Percentiles rank a stretch among this genome's conserved stretches.
Evolutionary conservation across 768 basidiomycete genomes (phyloP).

Genomic region (Baorangia bicolor): DNA sequence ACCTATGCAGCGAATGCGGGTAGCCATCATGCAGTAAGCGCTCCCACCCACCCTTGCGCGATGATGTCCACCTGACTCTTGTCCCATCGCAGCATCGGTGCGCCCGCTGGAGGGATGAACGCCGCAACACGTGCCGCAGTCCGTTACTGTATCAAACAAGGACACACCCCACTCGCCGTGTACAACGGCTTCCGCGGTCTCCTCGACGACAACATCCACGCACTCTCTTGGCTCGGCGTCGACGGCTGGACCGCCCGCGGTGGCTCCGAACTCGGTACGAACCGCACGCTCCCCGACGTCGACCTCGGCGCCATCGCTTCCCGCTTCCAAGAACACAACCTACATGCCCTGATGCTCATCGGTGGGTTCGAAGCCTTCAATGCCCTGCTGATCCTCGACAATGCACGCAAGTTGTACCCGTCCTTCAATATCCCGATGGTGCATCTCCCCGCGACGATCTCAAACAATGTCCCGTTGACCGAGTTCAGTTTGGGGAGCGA

Average conservation of each 20-base stretch:
- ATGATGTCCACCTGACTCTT: background rate
- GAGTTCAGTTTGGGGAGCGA: conserved; percentile 95
- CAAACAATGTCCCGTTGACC: conserved; percentile 97
- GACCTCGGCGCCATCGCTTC: conserved; percentile 89
- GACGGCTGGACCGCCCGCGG: conserved; percentile 96
- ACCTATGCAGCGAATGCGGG: conserved; percentile 59
- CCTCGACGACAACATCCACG: conserved; percentile 81
- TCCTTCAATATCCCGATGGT: conserved; percentile 95
- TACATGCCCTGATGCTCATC: conserved; percentile 83
- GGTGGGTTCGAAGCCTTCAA: conserved; percentile 97
- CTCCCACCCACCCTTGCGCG: background rate
- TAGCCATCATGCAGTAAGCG: conserved; percentile 82
- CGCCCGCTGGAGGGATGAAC: conserved; percentile 98
- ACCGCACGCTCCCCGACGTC: conserved; percentile 80
- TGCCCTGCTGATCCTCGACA: conserved; percentile 73
- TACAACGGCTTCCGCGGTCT: conserved; percentile 97
- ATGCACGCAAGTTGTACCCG: conserved; percentile 80
- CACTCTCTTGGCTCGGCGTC: conserved; percentile 93
- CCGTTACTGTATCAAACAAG: conserved; percentile 88
- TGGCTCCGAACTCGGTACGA: conserved; percentile 97
- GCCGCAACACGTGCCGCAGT: conserved; percentile 94
- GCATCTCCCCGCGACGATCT: conserved; percentile 94
- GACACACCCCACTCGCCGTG: conserved; percentile 89
- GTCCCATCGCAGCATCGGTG: conserved; percentile 67
- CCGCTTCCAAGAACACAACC: conserved; percentile 81